A percentile compares a stretch with the other conserved stretches of the same genome.
These are phyloP conservation scores for Trichophyton schoenleinii DNA, from an alignment of 2,329 filamentous ascomycete genomes.

Conservation along the genomic window DNA sequence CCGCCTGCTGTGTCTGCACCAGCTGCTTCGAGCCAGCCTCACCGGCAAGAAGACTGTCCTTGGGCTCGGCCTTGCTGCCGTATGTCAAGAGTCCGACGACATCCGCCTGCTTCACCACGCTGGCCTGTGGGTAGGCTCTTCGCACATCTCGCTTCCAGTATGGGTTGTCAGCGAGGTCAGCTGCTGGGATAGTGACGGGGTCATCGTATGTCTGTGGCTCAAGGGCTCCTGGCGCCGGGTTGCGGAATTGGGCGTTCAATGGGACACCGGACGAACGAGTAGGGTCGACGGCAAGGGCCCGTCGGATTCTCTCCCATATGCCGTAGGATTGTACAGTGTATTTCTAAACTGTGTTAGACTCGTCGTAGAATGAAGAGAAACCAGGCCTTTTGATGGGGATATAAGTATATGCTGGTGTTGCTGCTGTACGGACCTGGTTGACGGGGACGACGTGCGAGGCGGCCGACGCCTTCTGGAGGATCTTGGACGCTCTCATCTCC, in stretches of 20 bases:
- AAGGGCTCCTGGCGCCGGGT: conserved; percentile 63
- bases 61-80: conserved; percentile 68
- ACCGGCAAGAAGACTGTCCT: conserved; percentile 61
- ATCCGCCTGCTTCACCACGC: conserved; percentile 70
- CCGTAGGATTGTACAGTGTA: conserved; percentile 85
- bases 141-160: conserved; percentile 93
- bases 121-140: conserved; percentile 67
- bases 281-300: conserved; percentile 65
- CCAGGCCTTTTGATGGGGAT: neutral
- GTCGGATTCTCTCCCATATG: conserved; percentile 74
- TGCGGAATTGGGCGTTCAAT: conserved; percentile 82
- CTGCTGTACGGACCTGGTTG: conserved; percentile 22
- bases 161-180: conserved; percentile 77
- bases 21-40: conserved; percentile 62
- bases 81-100: conserved; percentile 73
- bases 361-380: neutral
- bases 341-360: conserved; percentile 50
- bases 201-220: conserved; percentile 65
- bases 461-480: conserved; percentile 28
- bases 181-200: conserved; percentile 70
- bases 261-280: conserved; percentile 85
- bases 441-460: conserved; percentile 28
- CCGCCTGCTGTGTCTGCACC: conserved; percentile 62
- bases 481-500: conserved; percentile 18
- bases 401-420: neutral